A percentile compares a stretch with the other conserved stretches of the same genome.
These are phyloP conservation scores for Pyrus pyrifolia DNA, from an alignment of 306 rosid species.

Conservation along the genomic window DNA sequence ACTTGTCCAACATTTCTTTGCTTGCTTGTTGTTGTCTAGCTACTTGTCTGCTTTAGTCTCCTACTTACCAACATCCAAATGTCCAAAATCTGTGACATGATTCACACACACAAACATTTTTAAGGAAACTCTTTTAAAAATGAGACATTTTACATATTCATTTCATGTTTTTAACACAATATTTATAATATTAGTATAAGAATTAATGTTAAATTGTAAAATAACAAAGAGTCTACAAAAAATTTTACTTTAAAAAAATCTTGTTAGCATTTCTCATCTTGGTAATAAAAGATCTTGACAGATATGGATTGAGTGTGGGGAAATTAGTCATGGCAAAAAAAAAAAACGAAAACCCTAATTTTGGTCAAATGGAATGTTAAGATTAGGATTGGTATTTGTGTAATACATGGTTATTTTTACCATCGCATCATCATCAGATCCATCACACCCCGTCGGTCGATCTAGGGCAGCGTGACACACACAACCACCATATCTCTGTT, in stretches of 20 bases:
- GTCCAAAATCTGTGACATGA: neutral
- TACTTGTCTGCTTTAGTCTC: neutral
- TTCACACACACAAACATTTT: neutral
- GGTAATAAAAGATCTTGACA: neutral
- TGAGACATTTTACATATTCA: no score
- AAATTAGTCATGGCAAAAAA: neutral
- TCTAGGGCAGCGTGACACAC: neutral
- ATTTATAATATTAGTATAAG: no score
- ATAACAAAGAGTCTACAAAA: accelerated
- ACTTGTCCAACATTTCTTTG: neutral
- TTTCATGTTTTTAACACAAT: no score
- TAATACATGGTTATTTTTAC: neutral
- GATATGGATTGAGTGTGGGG: neutral
- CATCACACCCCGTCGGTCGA: neutral
- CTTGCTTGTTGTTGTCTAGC: neutral
- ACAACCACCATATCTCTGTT: neutral
- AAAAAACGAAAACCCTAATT: neutral
- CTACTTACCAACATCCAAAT: neutral
- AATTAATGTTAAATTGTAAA: no score
- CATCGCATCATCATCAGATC: neutral
- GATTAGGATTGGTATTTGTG: neutral
- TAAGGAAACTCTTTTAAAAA: no score
- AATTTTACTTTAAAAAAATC: no score
- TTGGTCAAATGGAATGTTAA: neutral
- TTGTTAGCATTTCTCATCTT: no score